Evolutionary conservation across 495 filamentous ascomycete species (phyloP), one percentile per base, ranked within the genome.

Genomic region (Trypethelium eluteriae): DNA sequence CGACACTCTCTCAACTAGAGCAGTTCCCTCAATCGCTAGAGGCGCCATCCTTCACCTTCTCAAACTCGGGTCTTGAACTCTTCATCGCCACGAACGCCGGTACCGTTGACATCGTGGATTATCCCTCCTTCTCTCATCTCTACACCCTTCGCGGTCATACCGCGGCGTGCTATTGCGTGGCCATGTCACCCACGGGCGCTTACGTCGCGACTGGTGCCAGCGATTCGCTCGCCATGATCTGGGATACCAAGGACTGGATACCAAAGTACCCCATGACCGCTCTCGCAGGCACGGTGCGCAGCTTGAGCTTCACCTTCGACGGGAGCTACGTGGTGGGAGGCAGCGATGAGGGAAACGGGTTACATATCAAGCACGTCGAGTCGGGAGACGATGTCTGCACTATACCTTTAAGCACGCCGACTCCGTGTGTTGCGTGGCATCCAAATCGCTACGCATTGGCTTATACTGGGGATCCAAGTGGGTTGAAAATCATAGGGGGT

Each of bases 231-330:
- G 89, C 97, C 62, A 82, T 89, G 5, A 83, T 98, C 16, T 98
- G 93, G 89, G 92, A 97, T 74, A 96, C 95, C 0, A 84, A 83
- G 39, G 89, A 95, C 72, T 97, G 92, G 92, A 87, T 94, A 63
- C 96, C 91, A 73, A 82, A 87, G 61, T 85, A 90, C 64, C 96
- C 91, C 3, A 79, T 96, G 32, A 84, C 84, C 64, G 73, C 77
- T 39, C 88, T 91, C 75, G 81, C 83, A n/a, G 91, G 91, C 0
- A 86, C 89, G 4, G 88, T 97, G 35, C 87, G 86, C 69, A 91
- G 86, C 72, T 84, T 98, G 44, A 90, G 90, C 70, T 98, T 96
- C 78, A 90, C 86, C 61, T 98, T 91, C 72, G 95, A 96, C 72
- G 93, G 94, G 2, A 87, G 89, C 62, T 98, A 89, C 76, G 79